Conservation (phyloP, 371 early-diverging fungal genomes). For the Hamiltosporidium tvaerminnensis region DNA sequence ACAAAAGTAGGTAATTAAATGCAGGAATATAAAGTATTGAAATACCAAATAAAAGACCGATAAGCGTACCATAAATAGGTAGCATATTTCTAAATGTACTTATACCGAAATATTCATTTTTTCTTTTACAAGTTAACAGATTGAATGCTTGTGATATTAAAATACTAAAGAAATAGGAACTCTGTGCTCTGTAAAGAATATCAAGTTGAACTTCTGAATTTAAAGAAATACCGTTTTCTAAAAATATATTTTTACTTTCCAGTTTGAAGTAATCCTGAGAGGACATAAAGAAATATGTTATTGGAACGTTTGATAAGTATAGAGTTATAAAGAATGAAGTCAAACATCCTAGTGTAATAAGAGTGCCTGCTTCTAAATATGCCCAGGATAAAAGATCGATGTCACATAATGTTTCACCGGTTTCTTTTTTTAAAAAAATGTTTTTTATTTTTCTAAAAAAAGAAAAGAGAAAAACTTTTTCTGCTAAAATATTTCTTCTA, state of each 20-base stretch:
- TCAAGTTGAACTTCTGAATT: conserved; percentile 55
- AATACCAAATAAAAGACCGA: background rate
- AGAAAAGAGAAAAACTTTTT: background rate
- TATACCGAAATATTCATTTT: conserved; percentile 47
- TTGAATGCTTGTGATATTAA: conserved; percentile 72
- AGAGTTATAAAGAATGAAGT: conserved; percentile 61
- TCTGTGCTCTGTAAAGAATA: conserved; percentile 59
- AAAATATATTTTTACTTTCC: conserved; percentile 40
- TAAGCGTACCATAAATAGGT: background rate
- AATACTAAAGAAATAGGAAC: conserved; percentile 62
- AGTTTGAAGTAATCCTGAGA: conserved; percentile 54
- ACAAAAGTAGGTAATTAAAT: background rate
- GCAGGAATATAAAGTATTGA: background rate
- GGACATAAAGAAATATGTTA: conserved; percentile 55
- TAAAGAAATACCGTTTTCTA: conserved; percentile 45
- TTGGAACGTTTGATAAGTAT: conserved; percentile 49
- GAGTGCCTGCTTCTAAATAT: conserved; percentile 66
- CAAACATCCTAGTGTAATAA: conserved; percentile 62
- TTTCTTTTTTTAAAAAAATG: background rate
- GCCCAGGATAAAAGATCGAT: conserved; percentile 62
- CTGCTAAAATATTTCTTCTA: background rate
- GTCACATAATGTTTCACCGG: conserved; percentile 65
- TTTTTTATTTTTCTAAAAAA: too few species aligned
- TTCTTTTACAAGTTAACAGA: conserved; percentile 70
- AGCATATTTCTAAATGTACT: background rate